These are phyloP conservation scores for Tagetes erecta DNA, from an alignment of 129 eudicot genomes.

Conservation along the genomic window DNA sequence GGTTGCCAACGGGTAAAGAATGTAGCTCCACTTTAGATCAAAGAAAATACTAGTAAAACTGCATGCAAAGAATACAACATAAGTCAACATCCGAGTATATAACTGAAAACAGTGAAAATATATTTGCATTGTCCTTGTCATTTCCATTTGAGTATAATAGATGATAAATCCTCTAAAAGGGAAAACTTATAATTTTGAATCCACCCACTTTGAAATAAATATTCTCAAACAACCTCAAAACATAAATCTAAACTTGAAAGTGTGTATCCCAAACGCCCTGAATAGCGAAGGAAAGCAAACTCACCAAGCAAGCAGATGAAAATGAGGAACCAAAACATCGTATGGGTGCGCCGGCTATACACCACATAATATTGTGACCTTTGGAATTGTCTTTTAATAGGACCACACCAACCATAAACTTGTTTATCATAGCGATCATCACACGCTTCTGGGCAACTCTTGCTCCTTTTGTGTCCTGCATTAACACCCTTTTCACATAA, in stretches of 20 bases:
- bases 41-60: constrained; percentile 22
- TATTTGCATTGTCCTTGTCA: neutral
- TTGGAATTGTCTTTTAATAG: constrained; percentile 68
- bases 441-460: constrained; percentile 51
- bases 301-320: constrained; percentile 66
- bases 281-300: constrained; percentile 29
- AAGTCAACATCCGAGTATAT: neutral
- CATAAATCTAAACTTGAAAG: neutral
- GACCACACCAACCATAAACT: constrained; percentile 65
- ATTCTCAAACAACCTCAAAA: neutral
- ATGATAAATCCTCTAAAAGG: neutral
- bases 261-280: neutral
- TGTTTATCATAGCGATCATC: constrained; percentile 64
- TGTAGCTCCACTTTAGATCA: constrained; percentile 16
- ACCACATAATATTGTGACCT: constrained; percentile 73
- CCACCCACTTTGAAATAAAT: neutral
- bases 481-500: constrained; percentile 38
- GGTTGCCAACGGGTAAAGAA: neutral
- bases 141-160: neutral
- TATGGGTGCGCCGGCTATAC: constrained; percentile 60
- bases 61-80: constrained; percentile 14
- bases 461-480: constrained; percentile 50
- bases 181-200: neutral
- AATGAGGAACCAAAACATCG: constrained; percentile 44
- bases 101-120: neutral